Conservation (phyloP, 305 asterid genomes). For the Coffea humblotiana region DNA sequence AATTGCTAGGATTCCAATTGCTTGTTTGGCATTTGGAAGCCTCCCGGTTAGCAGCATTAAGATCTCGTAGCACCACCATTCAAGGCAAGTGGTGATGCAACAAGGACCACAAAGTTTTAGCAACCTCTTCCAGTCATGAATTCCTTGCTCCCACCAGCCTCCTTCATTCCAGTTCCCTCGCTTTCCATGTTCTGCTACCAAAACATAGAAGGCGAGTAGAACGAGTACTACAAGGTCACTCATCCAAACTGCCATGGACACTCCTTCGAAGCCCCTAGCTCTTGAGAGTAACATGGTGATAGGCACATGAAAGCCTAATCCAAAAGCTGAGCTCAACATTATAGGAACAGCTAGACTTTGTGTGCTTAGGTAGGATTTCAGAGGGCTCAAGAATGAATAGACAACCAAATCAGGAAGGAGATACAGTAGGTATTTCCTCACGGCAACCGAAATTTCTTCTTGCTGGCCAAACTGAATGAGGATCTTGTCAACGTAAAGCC, state of each 20-base stretch:
- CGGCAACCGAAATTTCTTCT: conserved; percentile 51
- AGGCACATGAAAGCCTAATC: conserved; percentile 58
- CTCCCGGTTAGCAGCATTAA: conserved; percentile 67
- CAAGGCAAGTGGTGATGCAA: conserved; percentile 83
- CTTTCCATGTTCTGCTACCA: conserved; percentile 40
- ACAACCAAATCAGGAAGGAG: conserved; percentile 71
- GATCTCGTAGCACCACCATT: conserved; percentile 95
- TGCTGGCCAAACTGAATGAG: conserved; percentile 64
- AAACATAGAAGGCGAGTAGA: conserved; percentile 42
- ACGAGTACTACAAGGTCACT: conserved; percentile 44
- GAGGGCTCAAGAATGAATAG: conserved; percentile 62
- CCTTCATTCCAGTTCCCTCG: conserved; percentile 56
- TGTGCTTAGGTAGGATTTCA: conserved; percentile 65
- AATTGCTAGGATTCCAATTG: conserved; percentile 61
- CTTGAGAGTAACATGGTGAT: conserved; percentile 45
- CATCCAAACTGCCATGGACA: conserved; percentile 82
- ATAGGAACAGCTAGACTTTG: conserved; percentile 64
- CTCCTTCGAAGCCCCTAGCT: conserved; percentile 60
- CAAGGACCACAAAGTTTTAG: conserved; percentile 65
- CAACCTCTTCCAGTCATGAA: conserved; percentile 49
- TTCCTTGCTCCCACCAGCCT: conserved; percentile 62
- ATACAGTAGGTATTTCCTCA: conserved; percentile 46
- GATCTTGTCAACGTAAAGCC: conserved; percentile 72
- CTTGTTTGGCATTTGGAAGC: conserved; percentile 47
- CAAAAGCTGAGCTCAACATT: conserved; percentile 66